These are phyloP conservation scores for Candida tetrigidarum DNA, from an alignment of 1,139 yeast species.

Conservation along the genomic window DNA sequence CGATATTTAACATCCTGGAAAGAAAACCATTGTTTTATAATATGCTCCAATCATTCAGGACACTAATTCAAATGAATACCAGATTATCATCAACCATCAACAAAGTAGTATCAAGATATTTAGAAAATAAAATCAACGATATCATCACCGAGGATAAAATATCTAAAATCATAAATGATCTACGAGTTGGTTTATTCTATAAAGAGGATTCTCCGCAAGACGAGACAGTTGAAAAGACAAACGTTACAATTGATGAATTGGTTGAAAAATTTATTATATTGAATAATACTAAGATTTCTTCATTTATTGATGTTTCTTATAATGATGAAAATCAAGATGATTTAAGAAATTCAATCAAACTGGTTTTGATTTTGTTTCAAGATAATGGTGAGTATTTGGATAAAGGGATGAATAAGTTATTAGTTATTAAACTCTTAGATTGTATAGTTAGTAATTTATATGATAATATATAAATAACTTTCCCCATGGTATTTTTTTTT, in stretches of 20 bases:
- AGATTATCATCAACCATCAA: conserved; percentile 23
- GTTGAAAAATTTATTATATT: conserved; percentile 8
- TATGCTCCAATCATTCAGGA: conserved; percentile 18
- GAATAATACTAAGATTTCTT: background rate
- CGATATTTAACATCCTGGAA: conserved; percentile 29
- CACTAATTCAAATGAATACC: conserved; percentile 17
- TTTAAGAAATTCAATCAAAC: conserved; percentile 3
- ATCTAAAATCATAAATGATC: conserved; percentile 22
- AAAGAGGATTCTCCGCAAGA: conserved; percentile 6
- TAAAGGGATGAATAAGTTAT: conserved; percentile 30
- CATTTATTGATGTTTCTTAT: conserved; percentile 1
- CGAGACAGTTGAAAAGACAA: background rate
- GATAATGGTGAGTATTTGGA: conserved; percentile 6
- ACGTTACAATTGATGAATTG: conserved; percentile 11
- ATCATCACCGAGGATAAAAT: conserved; percentile 24
- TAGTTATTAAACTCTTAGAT: conserved; percentile 36
- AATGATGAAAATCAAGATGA: conserved; percentile 7
- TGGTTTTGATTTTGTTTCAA: conserved; percentile 12
- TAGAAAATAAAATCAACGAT: conserved; percentile 20
- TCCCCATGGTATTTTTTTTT: background rate
- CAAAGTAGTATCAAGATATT: conserved; percentile 19
- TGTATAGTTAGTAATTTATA: conserved; percentile 30
- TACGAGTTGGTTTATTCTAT: conserved; percentile 26
- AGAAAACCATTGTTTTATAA: conserved; percentile 33
- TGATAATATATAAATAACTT: conserved; percentile 23